These are phyloP conservation scores for Rhynchosporium agropyri DNA, from an alignment of 2,329 filamentous ascomycete genomes.

Conservation along the genomic window DNA sequence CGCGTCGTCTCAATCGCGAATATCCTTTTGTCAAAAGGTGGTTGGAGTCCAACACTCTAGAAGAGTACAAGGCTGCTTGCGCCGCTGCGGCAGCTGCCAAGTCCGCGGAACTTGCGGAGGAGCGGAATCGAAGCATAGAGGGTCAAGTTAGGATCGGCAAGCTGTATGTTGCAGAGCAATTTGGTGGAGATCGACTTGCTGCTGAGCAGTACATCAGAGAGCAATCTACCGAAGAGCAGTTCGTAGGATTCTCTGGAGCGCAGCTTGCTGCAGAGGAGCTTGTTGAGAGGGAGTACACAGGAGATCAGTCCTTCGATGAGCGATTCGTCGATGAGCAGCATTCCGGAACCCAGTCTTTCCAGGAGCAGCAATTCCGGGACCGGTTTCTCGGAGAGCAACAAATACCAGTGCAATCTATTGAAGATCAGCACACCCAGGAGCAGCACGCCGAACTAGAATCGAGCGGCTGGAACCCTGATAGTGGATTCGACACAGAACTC, in stretches of 20 bases:
- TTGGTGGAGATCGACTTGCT: too few species aligned
- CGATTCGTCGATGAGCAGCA: background rate
- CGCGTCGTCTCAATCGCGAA: background rate
- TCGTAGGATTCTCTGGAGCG: too few species aligned
- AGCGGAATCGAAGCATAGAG: background rate
- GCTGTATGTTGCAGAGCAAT: too few species aligned
- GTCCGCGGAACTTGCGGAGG: background rate
- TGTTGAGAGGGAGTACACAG: too few species aligned
- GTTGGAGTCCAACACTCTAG: background rate
- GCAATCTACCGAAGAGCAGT: too few species aligned
- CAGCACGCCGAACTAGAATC: background rate
- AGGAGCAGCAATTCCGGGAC: background rate
- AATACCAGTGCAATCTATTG: too few species aligned
- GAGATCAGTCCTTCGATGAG: too few species aligned
- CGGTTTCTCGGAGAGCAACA: too few species aligned
- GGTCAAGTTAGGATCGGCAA: too few species aligned
- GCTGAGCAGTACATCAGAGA: too few species aligned
- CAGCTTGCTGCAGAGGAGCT: too few species aligned
- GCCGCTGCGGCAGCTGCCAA: background rate
- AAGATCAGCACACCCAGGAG: constrained; percentile 1
- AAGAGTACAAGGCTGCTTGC: background rate
- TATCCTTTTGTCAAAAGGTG: background rate
- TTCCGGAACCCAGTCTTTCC: background rate
- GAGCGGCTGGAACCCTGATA: constrained; percentile 2
- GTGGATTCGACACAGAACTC: background rate